These are phyloP conservation scores for Bothriochloa decipiens DNA, from an alignment of 176 grass and related monocot genomes.

Conservation along the genomic window DNA sequence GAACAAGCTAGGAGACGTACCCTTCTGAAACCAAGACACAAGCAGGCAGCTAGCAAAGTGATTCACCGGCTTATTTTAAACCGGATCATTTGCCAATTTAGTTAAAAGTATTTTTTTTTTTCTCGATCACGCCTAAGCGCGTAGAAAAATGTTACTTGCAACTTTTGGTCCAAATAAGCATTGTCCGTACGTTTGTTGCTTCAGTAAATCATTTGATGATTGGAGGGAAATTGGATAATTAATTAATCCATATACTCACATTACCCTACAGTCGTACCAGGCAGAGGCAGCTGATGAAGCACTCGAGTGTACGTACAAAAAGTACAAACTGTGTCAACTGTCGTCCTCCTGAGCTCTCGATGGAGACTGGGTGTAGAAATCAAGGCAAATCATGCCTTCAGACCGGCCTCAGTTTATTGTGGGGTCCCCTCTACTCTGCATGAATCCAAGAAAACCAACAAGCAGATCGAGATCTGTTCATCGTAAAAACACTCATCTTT, in stretches of 20 bases:
- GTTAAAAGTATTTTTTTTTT: too few species aligned
- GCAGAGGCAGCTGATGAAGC: constrained; percentile 30
- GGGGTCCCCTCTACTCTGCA: background rate
- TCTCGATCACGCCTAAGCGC: too few species aligned
- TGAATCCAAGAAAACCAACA: background rate
- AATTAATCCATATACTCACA: background rate
- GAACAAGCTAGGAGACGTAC: too few species aligned
- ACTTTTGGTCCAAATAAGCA: too few species aligned
- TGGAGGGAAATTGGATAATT: too few species aligned
- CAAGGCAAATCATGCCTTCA: constrained; percentile 47
- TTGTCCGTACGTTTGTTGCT: too few species aligned
- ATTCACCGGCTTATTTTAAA: too few species aligned
- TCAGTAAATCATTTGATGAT: background rate
- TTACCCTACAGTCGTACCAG: background rate
- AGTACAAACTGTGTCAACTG: background rate
- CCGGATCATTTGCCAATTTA: too few species aligned
- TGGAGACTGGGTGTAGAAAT: constrained; percentile 43
- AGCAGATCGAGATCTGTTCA: background rate
- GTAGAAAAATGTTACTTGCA: too few species aligned
- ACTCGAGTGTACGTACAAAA: constrained; percentile 35
- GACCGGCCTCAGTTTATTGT: background rate
- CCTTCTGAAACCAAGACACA: too few species aligned
- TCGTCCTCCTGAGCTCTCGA: constrained; percentile 27
- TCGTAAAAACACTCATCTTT: constrained; percentile 8
- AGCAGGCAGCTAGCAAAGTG: too few species aligned